phyloP scores from a whole-genome alignment of 257 asterid genomes.

The Solanum arcanum region DNA sequence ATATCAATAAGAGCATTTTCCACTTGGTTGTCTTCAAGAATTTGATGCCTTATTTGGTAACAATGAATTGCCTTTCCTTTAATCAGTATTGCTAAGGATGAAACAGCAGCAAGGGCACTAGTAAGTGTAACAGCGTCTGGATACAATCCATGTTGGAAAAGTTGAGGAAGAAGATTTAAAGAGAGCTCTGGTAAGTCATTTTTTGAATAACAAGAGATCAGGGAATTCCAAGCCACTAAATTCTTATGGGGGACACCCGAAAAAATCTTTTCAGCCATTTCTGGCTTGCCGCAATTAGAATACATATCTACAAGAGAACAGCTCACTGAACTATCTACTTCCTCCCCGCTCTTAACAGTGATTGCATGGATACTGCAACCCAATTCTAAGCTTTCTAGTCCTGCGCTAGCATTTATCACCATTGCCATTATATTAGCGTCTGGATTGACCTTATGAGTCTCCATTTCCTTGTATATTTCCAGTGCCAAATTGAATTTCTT shows the following conservation, averaged over 20 bases:
- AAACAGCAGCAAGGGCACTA: conserved; percentile 47
- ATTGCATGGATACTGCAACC: conserved; percentile 54
- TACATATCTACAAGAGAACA: conserved; percentile 56
- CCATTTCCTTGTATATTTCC: conserved; percentile 42
- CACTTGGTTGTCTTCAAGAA: conserved; percentile 44
- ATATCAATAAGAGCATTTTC: conserved; percentile 57
- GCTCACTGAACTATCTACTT: conserved; percentile 44
- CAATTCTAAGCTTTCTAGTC: conserved; percentile 13
- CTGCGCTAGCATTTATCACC: conserved; percentile 35
- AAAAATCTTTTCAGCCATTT: conserved; percentile 37
- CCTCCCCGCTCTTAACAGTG: conserved; percentile 48
- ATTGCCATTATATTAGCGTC: conserved; percentile 47
- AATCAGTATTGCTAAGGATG: conserved; percentile 52
- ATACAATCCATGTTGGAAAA: conserved; percentile 36
- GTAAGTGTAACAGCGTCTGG: conserved; percentile 59
- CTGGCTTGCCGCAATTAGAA: conserved; percentile 43
- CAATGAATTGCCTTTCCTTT: conserved; percentile 65
- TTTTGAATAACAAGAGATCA: conserved; percentile 54
- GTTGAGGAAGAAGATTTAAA: conserved; percentile 44
- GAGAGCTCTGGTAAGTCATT: conserved; percentile 48
- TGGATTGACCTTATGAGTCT: conserved; percentile 31
- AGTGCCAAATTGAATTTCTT: conserved; percentile 36
- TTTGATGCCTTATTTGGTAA: conserved; percentile 31
- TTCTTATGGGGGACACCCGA: conserved; percentile 34
- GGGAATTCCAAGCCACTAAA: conserved; percentile 71